Percentiles rank a stretch among this genome's conserved stretches.
These are phyloP conservation scores for Gossypium aridum DNA, from an alignment of 441 rosid species.

Conservation along the genomic window DNA sequence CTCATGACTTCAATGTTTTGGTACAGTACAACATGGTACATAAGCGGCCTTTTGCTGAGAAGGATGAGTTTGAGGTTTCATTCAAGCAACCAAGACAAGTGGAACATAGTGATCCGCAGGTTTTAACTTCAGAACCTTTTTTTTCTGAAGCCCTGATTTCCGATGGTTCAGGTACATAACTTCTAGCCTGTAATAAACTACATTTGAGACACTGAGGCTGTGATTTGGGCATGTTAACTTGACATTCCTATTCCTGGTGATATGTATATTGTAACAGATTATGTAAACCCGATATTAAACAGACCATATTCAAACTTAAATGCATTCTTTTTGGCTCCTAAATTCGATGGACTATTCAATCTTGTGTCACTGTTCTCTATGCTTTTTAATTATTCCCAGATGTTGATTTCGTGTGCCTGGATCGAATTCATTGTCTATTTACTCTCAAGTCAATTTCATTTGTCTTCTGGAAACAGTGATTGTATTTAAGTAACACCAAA, in stretches of 20 bases:
- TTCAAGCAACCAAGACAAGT: slow-evolving; percentile 37
- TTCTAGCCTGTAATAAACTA: neutral
- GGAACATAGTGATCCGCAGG: slow-evolving; percentile 19
- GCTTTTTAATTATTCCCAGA: neutral
- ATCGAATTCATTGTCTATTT: neutral
- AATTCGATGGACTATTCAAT: neutral
- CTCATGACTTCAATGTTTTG: neutral
- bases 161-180: slow-evolving; percentile 29
- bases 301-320: neutral
- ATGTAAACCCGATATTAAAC: neutral
- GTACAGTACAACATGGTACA: slow-evolving; percentile 38
- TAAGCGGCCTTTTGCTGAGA: slow-evolving; percentile 38
- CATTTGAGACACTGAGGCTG: neutral
- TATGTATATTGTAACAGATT: neutral
- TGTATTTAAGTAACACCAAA: neutral
- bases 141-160: slow-evolving; percentile 12
- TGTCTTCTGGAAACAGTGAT: neutral
- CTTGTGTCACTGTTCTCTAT: neutral
- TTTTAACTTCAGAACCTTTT: slow-evolving; percentile 32
- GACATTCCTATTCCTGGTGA: neutral
- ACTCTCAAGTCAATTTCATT: neutral
- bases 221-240: neutral
- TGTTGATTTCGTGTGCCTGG: neutral
- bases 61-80: slow-evolving; percentile 27
- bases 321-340: neutral